Evolutionary conservation across 2,329 filamentous ascomycete genomes (phyloP).

Genomic region (Alternaria ventricosa): DNA sequence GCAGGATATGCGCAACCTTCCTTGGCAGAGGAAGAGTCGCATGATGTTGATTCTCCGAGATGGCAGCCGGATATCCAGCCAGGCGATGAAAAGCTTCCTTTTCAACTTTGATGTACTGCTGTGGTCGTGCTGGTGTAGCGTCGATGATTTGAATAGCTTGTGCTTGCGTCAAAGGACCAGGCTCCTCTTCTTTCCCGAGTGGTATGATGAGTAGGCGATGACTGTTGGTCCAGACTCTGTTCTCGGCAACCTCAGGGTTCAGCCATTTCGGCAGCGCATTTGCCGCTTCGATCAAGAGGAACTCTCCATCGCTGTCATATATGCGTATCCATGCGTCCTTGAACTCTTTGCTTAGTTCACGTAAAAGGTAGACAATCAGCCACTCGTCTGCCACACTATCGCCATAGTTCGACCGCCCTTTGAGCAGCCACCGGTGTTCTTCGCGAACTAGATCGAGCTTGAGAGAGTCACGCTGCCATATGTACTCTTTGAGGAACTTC

Average conservation of each 20-base stretch:
- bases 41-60: slow-evolving; percentile 76
- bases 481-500: slow-evolving; percentile 78
- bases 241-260: slow-evolving; percentile 85
- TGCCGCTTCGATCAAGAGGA: slow-evolving; percentile 91
- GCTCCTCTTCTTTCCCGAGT: slow-evolving; percentile 43
- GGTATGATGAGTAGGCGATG: slow-evolving; percentile 79
- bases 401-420: slow-evolving; percentile 83
- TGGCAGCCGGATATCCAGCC: slow-evolving; percentile 80
- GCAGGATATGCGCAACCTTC: slow-evolving; percentile 79
- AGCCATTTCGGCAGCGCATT: slow-evolving; percentile 88
- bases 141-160: slow-evolving; percentile 70
- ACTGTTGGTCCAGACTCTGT: slow-evolving; percentile 86
- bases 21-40: slow-evolving; percentile 77
- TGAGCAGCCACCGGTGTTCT: slow-evolving; percentile 67
- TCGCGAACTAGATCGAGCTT: slow-evolving; percentile 67
- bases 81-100: slow-evolving; percentile 90
- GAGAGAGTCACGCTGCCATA: slow-evolving; percentile 91
- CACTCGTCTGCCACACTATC: slow-evolving; percentile 98
- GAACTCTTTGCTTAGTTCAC: slow-evolving; percentile 77
- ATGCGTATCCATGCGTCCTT: slow-evolving; percentile 81
- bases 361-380: slow-evolving; percentile 89
- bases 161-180: slow-evolving; percentile 61
- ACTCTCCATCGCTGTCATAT: slow-evolving; percentile 90
- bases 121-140: slow-evolving; percentile 62
- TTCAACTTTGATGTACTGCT: slow-evolving; percentile 78